Evolutionary conservation across 2,329 filamentous ascomycete species (phyloP).

Genomic region (Cercospora sp.): DNA sequence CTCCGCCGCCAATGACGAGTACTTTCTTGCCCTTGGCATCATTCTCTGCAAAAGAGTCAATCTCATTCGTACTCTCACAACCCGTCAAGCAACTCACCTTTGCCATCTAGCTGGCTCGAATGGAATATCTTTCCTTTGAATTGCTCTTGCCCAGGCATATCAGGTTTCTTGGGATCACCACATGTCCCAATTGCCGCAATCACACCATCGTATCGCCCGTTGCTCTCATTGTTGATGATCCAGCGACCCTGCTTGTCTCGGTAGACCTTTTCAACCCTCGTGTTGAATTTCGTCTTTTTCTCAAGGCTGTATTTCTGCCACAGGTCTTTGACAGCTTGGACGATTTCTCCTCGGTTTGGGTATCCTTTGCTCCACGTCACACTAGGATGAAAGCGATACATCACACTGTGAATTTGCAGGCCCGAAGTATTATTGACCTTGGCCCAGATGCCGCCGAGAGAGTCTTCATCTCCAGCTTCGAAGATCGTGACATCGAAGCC

Average conservation of each 20-base stretch:
- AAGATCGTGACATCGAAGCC: slow-evolving; percentile 81
- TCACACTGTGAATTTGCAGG: slow-evolving; percentile 79
- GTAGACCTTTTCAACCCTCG: slow-evolving; percentile 67
- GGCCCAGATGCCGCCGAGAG: slow-evolving; percentile 50
- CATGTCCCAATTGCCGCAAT: slow-evolving; percentile 79
- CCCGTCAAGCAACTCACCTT: slow-evolving; percentile 57
- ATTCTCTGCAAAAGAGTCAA: slow-evolving; percentile 36
- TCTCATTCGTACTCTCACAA: slow-evolving; percentile 68
- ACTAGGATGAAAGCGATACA: slow-evolving; percentile 85
- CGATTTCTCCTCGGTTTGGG: slow-evolving; percentile 72
- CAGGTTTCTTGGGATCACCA: slow-evolving; percentile 72
- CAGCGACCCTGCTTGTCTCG: slow-evolving; percentile 69
- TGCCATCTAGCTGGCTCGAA: slow-evolving; percentile 73
- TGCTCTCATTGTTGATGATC: slow-evolving; percentile 71
- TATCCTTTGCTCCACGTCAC: slow-evolving; percentile 76
- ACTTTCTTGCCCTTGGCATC: slow-evolving; percentile 73
- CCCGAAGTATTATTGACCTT: slow-evolving; percentile 74
- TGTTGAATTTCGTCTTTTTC: slow-evolving; percentile 70
- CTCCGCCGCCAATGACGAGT: slow-evolving; percentile 77
- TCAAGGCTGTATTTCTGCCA: slow-evolving; percentile 77
- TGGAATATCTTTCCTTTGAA: slow-evolving; percentile 75
- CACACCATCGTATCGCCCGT: slow-evolving; percentile 76
- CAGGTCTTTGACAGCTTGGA: slow-evolving; percentile 67
- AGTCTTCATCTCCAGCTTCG: slow-evolving; percentile 66
- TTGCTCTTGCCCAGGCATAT: slow-evolving; percentile 67